Percentiles rank a stretch among this genome's conserved stretches.
phyloP scores from a whole-genome alignment of 192 early-diverging fungal genomes.

The Umbelopsis vinacea region DNA sequence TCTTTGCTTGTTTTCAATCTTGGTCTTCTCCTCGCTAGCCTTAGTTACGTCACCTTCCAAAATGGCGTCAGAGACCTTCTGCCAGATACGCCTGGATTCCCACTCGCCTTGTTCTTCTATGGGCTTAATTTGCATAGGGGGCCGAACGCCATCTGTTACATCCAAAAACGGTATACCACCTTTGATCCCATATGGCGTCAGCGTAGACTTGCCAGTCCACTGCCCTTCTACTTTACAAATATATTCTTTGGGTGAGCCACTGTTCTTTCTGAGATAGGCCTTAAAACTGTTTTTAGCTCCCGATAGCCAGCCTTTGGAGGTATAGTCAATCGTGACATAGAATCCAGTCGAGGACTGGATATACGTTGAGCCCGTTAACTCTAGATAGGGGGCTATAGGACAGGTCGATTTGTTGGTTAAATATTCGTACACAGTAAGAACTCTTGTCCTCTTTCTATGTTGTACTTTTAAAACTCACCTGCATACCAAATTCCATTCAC shows the following conservation, averaged over 20 bases:
- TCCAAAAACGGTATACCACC: slow-evolving; percentile 63
- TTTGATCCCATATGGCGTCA: slow-evolving; percentile 57
- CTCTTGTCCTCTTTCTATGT: neutral
- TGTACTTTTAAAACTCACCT: slow-evolving; percentile 15
- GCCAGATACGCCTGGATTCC: slow-evolving; percentile 74
- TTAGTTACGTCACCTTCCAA: slow-evolving; percentile 62
- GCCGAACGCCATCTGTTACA: slow-evolving; percentile 50
- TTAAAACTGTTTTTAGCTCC: slow-evolving; percentile 80
- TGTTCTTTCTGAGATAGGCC: slow-evolving; percentile 44
- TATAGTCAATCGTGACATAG: slow-evolving; percentile 62
- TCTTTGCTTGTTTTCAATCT: slow-evolving; percentile 69
- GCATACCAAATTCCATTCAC: slow-evolving; percentile 72
- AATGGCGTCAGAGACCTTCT: slow-evolving; percentile 68
- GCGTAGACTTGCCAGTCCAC: slow-evolving; percentile 69
- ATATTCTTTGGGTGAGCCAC: slow-evolving; percentile 38
- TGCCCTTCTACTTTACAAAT: slow-evolving; percentile 54
- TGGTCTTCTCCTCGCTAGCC: slow-evolving; percentile 67
- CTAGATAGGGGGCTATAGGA: slow-evolving; percentile 39
- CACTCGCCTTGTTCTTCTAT: slow-evolving; percentile 58
- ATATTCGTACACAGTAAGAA: neutral
- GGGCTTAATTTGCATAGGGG: slow-evolving; percentile 60
- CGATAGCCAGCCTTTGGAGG: slow-evolving; percentile 73
- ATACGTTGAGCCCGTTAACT: slow-evolving; percentile 55
- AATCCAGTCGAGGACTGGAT: slow-evolving; percentile 63
- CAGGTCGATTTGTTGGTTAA: neutral